Conservation (phyloP, 345 rosid genomes). For the Abelmoschus esculentus region DNA sequence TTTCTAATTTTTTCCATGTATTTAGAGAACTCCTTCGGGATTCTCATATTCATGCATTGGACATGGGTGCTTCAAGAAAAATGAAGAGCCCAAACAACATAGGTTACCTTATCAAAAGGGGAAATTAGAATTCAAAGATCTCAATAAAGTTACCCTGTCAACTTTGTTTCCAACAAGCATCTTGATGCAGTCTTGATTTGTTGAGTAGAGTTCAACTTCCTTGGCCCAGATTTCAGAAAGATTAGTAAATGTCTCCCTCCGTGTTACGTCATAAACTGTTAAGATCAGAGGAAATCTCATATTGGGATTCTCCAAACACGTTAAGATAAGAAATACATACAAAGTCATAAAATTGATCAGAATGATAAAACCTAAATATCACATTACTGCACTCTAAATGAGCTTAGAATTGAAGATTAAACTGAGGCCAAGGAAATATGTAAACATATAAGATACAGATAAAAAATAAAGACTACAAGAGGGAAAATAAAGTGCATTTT, state of each 20-base stretch:
- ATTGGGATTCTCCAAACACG: background rate
- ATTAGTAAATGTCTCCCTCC: conserved; percentile 63
- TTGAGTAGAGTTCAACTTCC: conserved; percentile 70
- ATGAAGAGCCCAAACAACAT: too few species aligned
- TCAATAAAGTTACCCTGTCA: conserved; percentile 40
- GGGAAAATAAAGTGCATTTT: background rate
- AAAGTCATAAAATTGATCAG: background rate
- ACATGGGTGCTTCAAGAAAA: too few species aligned
- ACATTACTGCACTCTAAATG: background rate
- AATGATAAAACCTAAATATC: background rate
- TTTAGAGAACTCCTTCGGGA: too few species aligned
- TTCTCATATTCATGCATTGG: too few species aligned
- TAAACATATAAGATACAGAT: background rate
- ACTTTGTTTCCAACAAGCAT: conserved; percentile 81
- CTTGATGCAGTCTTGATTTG: conserved; percentile 82
- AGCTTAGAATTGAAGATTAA: background rate
- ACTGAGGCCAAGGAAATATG: background rate
- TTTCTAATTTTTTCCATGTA: too few species aligned
- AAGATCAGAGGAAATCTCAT: background rate
- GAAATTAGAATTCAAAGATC: background rate
- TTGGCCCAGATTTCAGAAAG: conserved; percentile 68
- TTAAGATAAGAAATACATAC: background rate
- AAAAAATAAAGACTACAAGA: background rate
- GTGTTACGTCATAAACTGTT: conserved; percentile 66
- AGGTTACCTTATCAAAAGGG: too few species aligned